Evolutionary conservation across 1,284 basidiomycete species (phyloP).

Genomic region (Fistulinella cinereoalba): DNA sequence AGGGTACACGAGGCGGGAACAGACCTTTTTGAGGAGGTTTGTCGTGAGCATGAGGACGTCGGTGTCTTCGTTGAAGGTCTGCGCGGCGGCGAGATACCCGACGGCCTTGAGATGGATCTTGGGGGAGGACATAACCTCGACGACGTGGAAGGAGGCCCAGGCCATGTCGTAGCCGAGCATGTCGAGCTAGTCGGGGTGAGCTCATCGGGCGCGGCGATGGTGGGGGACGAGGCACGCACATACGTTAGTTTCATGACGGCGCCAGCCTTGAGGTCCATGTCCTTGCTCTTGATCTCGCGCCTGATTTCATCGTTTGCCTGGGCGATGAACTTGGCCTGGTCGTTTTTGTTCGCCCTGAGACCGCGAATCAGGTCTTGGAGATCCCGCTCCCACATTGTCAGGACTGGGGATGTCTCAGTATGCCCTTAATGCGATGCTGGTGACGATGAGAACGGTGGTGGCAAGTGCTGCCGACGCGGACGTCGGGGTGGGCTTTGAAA

Average conservation of each 20-base stretch:
- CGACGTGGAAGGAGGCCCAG: conserved; percentile 91
- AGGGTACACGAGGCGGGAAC: conserved; percentile 18
- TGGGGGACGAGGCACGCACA: conserved; percentile 51
- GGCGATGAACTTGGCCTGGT: conserved; percentile 78
- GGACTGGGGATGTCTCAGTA: no score
- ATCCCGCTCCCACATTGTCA: conserved; percentile 86
- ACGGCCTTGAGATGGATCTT: conserved; percentile 92
- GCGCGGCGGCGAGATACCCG: conserved; percentile 92
- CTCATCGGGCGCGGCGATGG: not conserved
- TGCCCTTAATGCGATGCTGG: no score
- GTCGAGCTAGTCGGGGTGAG: conserved; percentile 60
- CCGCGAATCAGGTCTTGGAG: conserved; percentile 91
- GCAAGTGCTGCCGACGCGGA: no score
- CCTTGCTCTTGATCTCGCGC: conserved; percentile 87
- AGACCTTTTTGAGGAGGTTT: conserved; percentile 95
- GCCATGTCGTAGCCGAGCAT: conserved; percentile 92
- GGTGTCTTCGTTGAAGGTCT: conserved; percentile 92
- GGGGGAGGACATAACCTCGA: conserved; percentile 96
- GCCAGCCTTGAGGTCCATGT: conserved; percentile 95
- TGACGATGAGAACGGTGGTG: not conserved
- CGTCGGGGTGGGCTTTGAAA: not conserved
- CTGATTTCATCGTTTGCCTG: conserved; percentile 87
- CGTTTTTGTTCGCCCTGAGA: conserved; percentile 81
- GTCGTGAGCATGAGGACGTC: conserved; percentile 98
- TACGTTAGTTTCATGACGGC: conserved; percentile 97